Conservation (phyloP, 371 early-diverging fungal species). For the Mortierella sp. region DNA sequence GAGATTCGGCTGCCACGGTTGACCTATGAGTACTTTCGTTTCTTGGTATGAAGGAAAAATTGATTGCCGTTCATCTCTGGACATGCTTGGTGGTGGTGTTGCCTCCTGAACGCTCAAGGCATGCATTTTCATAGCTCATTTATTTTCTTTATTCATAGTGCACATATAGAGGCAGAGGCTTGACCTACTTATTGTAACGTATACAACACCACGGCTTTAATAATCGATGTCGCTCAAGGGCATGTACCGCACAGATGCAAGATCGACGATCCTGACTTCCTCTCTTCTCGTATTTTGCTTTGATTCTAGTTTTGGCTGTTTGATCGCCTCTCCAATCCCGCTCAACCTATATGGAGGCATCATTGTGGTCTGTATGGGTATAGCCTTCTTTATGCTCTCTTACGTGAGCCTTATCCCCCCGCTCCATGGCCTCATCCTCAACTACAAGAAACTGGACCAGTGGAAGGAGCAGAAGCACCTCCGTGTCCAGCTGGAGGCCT, state of each 20-base stretch:
- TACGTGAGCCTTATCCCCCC: constrained; percentile 51
- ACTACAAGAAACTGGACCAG: constrained; percentile 42
- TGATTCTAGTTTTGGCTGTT: constrained; percentile 46
- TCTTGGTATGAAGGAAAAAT: constrained; percentile 27
- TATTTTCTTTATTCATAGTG: constrained; percentile 25
- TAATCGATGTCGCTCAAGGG: neutral
- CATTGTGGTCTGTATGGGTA: constrained; percentile 54
- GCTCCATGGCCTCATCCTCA: constrained; percentile 47
- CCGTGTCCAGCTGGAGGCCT: constrained; percentile 48
- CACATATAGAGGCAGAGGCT: constrained; percentile 52
- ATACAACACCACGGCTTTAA: neutral
- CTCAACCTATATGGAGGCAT: constrained; percentile 57
- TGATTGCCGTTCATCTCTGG: neutral
- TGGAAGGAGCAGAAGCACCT: constrained; percentile 57
- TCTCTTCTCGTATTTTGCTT: neutral
- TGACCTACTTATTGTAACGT: constrained; percentile 54
- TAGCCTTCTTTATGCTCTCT: constrained; percentile 51
- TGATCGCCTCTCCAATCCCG: constrained; percentile 42
- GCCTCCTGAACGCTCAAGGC: neutral
- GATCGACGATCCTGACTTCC: neutral
- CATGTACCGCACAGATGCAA: neutral
- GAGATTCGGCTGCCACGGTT: constrained; percentile 51
- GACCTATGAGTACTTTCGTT: constrained; percentile 53
- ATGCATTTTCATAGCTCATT: neutral
- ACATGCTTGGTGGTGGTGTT: neutral